Percentiles rank a stretch among this genome's conserved stretches.
phyloP scores from a whole-genome alignment of 2,329 filamentous ascomycete species.

The Cytospora chrysosperma region DNA sequence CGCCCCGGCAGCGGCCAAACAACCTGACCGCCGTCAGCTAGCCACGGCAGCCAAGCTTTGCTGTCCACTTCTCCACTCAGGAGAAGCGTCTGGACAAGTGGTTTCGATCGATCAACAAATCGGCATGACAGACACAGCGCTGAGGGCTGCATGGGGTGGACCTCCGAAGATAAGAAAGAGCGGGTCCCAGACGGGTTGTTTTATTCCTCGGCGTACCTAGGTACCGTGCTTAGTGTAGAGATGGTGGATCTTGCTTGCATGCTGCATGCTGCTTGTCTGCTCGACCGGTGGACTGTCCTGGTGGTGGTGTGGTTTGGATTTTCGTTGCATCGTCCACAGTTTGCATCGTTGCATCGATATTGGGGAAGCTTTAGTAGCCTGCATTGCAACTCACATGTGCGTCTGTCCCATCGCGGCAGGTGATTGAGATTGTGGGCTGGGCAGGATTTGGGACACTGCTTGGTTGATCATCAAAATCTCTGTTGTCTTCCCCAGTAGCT shows the following conservation, averaged over 20 bases:
- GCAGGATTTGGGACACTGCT: neutral
- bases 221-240: neutral
- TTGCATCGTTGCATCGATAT: neutral
- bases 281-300: neutral
- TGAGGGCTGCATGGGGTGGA: neutral
- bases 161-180: neutral
- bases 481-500: neutral
- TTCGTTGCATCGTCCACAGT: neutral
- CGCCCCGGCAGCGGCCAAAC: neutral
- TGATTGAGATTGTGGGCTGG: neutral
- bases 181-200: neutral
- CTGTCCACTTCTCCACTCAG: neutral
- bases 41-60: neutral
- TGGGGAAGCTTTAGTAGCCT: neutral
- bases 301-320: neutral
- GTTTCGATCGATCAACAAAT: neutral
- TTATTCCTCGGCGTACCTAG: neutral
- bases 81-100: neutral
- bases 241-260: neutral
- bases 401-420: neutral
- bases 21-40: neutral
- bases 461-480: neutral
- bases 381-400: neutral
- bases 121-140: neutral
- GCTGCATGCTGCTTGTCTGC: neutral